These are phyloP conservation scores for Metschnikowia koreensis DNA, from an alignment of 805 yeast species.

Conservation along the genomic window DNA sequence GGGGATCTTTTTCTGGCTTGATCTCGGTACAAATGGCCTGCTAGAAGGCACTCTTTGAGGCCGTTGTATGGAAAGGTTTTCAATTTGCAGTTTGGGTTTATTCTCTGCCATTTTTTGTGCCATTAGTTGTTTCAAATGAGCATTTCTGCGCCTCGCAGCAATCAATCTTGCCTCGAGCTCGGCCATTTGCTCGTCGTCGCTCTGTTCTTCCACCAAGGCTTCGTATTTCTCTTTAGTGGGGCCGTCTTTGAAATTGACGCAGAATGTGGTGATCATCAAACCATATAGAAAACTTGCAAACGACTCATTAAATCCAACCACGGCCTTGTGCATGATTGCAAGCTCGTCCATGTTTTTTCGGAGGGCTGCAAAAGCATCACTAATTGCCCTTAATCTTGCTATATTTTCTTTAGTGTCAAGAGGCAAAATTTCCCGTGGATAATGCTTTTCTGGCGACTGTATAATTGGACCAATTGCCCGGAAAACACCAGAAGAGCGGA, in stretches of 20 bases:
- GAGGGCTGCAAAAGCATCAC: conserved; percentile 52
- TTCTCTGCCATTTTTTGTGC: conserved; percentile 11
- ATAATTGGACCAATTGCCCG: conserved; percentile 25
- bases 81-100: conserved; percentile 4
- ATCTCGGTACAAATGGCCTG: not conserved
- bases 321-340: conserved; percentile 57
- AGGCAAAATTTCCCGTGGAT: conserved; percentile 44
- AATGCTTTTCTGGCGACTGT: conserved; percentile 43
- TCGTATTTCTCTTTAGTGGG: conserved; percentile 38
- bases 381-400: conserved; percentile 36
- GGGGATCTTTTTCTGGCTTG: conserved; percentile 3
- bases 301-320: conserved; percentile 70
- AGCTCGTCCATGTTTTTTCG: conserved; percentile 58
- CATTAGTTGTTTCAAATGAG: conserved; percentile 5
- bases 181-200: conserved; percentile 23
- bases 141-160: conserved; percentile 23
- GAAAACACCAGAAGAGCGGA: conserved; percentile 23
- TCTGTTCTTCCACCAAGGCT: conserved; percentile 24
- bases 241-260: conserved; percentile 63
- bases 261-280: conserved; percentile 81
- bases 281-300: conserved; percentile 78
- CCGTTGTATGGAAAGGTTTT: conserved; percentile 1
- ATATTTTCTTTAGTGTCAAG: conserved; percentile 38
- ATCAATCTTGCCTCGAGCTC: conserved; percentile 22
- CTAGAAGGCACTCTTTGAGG: not conserved